Evolutionary conservation across 2,329 filamentous ascomycete genomes (phyloP).

Genomic region (Fusarium bulbicola): DNA sequence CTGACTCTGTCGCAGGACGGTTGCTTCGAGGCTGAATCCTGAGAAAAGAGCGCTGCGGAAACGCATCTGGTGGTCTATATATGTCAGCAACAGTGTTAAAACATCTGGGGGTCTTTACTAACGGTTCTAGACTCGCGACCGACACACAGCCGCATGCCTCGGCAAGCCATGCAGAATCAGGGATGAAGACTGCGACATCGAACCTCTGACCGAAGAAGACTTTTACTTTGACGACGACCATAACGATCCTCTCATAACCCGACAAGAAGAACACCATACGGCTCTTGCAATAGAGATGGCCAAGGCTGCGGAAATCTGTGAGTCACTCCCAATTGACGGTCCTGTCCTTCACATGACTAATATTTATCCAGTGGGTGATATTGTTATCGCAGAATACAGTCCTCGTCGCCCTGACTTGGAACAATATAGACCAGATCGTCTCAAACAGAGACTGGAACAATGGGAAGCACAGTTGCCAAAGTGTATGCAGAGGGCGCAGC

Average conservation of each 20-base stretch:
- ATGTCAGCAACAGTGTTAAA: too few relatives aligned
- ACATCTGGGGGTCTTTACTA: too few relatives aligned
- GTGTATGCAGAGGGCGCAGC: background rate
- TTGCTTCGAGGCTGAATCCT: background rate
- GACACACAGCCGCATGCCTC: slow-evolving; percentile 27
- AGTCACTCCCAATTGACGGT: background rate
- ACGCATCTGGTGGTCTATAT: slow-evolving; percentile 37
- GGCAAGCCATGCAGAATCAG: slow-evolving; percentile 30
- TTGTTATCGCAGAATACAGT: slow-evolving; percentile 33
- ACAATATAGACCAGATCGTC: background rate
- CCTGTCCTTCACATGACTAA: background rate
- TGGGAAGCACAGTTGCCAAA: slow-evolving; percentile 17
- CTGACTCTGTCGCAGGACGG: background rate
- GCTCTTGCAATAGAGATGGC: slow-evolving; percentile 25
- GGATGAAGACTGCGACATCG: slow-evolving; percentile 35
- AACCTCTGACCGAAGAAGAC: slow-evolving; percentile 10
- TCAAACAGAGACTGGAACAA: background rate
- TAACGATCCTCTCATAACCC: background rate
- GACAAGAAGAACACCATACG: slow-evolving; percentile 20
- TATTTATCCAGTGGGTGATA: slow-evolving; percentile 14
- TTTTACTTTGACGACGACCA: slow-evolving; percentile 15
- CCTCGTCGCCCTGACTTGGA: slow-evolving; percentile 7
- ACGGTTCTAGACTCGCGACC: slow-evolving; percentile 18
- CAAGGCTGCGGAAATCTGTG: slow-evolving; percentile 12
- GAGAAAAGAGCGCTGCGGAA: slow-evolving; percentile 14